Evolutionary conservation across 2,329 filamentous ascomycete species (phyloP).

Genomic region (Bipolaris gigantea): DNA sequence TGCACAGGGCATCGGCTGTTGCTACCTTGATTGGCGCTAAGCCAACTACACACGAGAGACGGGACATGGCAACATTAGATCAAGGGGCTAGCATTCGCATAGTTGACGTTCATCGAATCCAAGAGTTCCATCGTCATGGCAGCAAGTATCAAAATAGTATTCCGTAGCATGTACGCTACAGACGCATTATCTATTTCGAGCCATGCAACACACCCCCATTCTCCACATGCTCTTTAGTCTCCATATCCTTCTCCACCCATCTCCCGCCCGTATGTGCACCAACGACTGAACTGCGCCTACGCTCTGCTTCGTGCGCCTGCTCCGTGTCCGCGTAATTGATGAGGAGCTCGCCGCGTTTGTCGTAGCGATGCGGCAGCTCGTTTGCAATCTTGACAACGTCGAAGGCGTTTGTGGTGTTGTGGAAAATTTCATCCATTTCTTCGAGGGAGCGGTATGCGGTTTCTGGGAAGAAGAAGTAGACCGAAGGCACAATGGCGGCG

Average conservation of each 20-base stretch:
- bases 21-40: no score
- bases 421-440: constrained; percentile 63
- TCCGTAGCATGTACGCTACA: no score
- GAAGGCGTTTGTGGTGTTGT: constrained; percentile 55
- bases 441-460: constrained; percentile 54
- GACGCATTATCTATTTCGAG: not conserved
- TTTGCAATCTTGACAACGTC: constrained; percentile 54
- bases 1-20: no score
- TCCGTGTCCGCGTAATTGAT: constrained; percentile 53
- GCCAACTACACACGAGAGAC: no score
- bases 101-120: no score
- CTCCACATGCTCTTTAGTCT: constrained; percentile 7
- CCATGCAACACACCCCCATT: not conserved
- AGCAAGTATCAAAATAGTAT: not conserved
- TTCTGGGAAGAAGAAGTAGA: constrained; percentile 65
- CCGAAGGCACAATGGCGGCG: constrained; percentile 57
- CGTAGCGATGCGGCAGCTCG: constrained; percentile 59
- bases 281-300: constrained; percentile 34
- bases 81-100: no score
- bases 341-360: constrained; percentile 60
- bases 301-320: constrained; percentile 33
- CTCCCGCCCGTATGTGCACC: constrained; percentile 10
- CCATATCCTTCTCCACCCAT: constrained; percentile 2
- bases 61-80: no score
- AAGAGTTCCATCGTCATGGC: no score